Percentiles rank a stretch among this genome's conserved stretches.
These are phyloP conservation scores for Neonectria neomacrospora DNA, from an alignment of 2,329 filamentous ascomycete genomes.

Conservation along the genomic window DNA sequence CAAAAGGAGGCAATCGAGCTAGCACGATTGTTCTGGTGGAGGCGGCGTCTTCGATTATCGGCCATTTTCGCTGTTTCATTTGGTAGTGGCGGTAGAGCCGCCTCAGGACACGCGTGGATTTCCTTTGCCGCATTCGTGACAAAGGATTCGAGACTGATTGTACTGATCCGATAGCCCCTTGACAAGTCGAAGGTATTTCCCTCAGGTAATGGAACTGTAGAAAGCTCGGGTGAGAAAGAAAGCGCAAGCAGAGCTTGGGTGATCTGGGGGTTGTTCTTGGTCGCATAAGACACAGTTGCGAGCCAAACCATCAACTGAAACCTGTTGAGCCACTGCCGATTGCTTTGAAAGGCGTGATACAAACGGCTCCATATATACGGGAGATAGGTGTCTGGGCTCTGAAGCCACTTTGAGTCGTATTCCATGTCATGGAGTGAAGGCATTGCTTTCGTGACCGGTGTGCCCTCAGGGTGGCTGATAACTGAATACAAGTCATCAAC, in stretches of 20 bases:
- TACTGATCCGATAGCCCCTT: background rate
- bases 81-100: background rate
- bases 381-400: background rate
- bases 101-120: background rate
- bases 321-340: constrained; percentile 26
- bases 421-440: background rate
- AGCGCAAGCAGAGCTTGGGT: constrained; percentile 29
- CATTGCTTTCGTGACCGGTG: background rate
- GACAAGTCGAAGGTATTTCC: background rate
- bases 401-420: constrained; percentile 33
- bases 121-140: background rate
- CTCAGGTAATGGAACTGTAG: background rate
- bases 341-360: constrained; percentile 22
- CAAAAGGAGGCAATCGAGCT: background rate
- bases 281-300: constrained; percentile 27
- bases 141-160: background rate
- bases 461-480: background rate
- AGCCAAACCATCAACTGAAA: constrained; percentile 34
- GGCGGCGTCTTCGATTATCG: background rate
- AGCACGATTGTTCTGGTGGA: background rate
- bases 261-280: constrained; percentile 6
- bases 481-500: constrained; percentile 7
- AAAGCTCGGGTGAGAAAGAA: background rate
- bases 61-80: background rate
- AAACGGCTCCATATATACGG: constrained; percentile 28